Evolutionary conservation across 768 basidiomycete genomes (phyloP).

Genomic region (Termitomyces sp.): DNA sequence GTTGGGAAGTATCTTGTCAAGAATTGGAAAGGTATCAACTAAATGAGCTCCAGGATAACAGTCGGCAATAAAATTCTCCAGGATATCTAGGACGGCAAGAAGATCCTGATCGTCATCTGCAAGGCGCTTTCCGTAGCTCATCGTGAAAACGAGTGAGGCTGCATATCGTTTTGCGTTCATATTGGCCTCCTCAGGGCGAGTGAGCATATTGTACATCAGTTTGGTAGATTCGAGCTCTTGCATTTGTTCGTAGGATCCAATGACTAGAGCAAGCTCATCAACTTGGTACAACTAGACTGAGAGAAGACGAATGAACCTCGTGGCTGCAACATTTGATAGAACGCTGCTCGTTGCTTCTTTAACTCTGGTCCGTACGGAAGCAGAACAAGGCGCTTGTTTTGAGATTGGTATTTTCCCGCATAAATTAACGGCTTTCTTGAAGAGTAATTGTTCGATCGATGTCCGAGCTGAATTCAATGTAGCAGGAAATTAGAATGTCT

Average conservation of each 20-base stretch:
- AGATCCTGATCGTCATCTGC: constrained; percentile 21
- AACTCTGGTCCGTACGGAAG: constrained; percentile 3
- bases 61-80: constrained; percentile 21
- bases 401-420: constrained; percentile 7
- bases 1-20: constrained; percentile 9
- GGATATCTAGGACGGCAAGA: constrained; percentile 13
- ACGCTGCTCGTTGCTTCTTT: constrained; percentile 5
- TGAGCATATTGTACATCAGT: constrained; percentile 6
- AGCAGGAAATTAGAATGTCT: neutral
- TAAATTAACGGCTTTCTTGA: constrained; percentile 8
- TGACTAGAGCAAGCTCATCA: neutral
- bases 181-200: neutral
- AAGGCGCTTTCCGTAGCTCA: constrained; percentile 20
- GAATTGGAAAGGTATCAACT: constrained; percentile 11
- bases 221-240: constrained; percentile 9
- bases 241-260: constrained; percentile 10
- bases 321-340: constrained; percentile 12
- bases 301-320: neutral
- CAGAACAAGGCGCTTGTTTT: constrained; percentile 6
- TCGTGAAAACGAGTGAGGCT: constrained; percentile 16
- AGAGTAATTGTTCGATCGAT: constrained; percentile 11
- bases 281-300: too few relatives aligned
- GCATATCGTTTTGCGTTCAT: constrained; percentile 13
- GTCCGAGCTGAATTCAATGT: constrained; percentile 1
- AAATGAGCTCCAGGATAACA: constrained; percentile 15